Base-by-base conservation (phyloP, 2,329 filamentous ascomycete genomes). In the Claviceps maximensis region DNA sequence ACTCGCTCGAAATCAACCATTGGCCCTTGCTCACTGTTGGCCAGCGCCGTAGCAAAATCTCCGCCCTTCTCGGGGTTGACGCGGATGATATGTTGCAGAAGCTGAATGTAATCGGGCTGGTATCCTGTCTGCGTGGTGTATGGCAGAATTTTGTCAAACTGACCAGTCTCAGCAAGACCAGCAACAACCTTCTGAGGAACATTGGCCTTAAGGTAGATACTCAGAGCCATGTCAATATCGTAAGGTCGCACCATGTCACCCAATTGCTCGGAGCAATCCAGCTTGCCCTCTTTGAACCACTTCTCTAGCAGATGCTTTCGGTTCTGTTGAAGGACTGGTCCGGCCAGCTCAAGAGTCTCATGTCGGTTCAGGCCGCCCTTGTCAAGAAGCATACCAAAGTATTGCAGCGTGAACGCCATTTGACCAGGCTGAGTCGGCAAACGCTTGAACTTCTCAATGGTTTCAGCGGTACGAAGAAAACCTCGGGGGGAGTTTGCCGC, bases 221-320 rank as follows among this genome's bases (percentile, higher is more conserved):
- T 79, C 54, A 98, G 76, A 29, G 94, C 93, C 65, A 97, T 78
- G 66, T 85, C 84, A 63, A 95, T 76, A 65, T 98, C 93, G 62
- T 96, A 89, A 21, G 86, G 79, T 48, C 93, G 87, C 50, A 97
- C 87, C 62, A 95, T 82, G 67, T 98, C 94, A 73, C 93, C 93
- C 49, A 98, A 81, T 69, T 96, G 88, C 73, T 98, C 93, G 0
- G 93, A 97, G 71, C 87, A 90, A 67, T 94, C 88, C 45, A 98
- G 79, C 76, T 98, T 98, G 70, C 89, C 86, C 72, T 97, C 93
- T 65, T 86, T 86, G 69, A 97, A 80, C 94, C 94, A 98, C 72
- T 98, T 98, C 72, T 97, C 93, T 29, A 98, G 79, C 27, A 98
- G 75, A 65, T 97, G 89, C 73, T 96, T 97, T 59, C 93, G 83